These are phyloP conservation scores for Backusella tarrabulga DNA, from an alignment of 192 early-diverging fungal genomes.

Conservation along the genomic window DNA sequence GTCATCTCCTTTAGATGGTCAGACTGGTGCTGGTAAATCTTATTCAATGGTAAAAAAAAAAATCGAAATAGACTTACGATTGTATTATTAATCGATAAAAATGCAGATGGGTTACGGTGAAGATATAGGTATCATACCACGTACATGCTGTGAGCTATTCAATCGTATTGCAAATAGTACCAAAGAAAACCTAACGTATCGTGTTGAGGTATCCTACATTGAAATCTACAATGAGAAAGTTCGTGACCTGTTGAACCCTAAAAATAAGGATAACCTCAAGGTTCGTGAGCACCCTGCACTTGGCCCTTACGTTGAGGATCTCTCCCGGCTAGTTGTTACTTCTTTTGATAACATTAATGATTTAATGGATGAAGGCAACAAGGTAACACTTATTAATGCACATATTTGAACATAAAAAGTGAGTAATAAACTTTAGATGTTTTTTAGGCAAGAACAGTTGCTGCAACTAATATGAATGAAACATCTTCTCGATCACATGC, in stretches of 20 bases:
- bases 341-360: slow-evolving; percentile 64
- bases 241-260: slow-evolving; percentile 76
- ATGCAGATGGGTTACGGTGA: slow-evolving; percentile 65
- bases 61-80: not conserved
- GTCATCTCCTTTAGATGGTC: slow-evolving; percentile 55
- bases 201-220: slow-evolving; percentile 87
- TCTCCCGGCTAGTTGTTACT: slow-evolving; percentile 79
- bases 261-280: slow-evolving; percentile 66
- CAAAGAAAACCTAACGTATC: slow-evolving; percentile 47
- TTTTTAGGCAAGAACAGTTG: slow-evolving; percentile 80
- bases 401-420: not conserved
- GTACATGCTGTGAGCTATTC: slow-evolving; percentile 80
- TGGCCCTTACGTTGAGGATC: slow-evolving; percentile 91
- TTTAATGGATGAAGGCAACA: slow-evolving; percentile 80
- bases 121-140: slow-evolving; percentile 86
- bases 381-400: slow-evolving; percentile 40
- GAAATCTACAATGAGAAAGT: slow-evolving; percentile 92
- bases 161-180: slow-evolving; percentile 50
- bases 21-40: slow-evolving; percentile 76
- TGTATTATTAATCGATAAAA: not conserved
- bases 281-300: slow-evolving; percentile 79
- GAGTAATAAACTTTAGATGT: not conserved
- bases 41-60: slow-evolving; percentile 55
- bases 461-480: slow-evolving; percentile 94
- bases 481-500: slow-evolving; percentile 87